These are phyloP conservation scores for Melocanna baccifera DNA, from an alignment of 176 grass and related monocot genomes.

Conservation along the genomic window DNA sequence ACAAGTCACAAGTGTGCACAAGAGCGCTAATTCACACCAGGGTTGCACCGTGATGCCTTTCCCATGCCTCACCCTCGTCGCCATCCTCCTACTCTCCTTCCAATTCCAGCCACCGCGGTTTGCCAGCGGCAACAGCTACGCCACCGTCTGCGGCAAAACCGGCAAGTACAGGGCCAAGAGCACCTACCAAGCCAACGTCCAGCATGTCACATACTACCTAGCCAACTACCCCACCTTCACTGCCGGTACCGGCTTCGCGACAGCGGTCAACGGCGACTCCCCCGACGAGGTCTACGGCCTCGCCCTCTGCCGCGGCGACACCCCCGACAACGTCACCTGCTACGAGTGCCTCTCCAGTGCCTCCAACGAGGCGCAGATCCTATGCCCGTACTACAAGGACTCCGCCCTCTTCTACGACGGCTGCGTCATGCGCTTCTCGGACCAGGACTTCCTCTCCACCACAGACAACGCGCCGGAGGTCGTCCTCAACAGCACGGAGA, in stretches of 20 bases:
- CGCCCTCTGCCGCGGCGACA: conserved; percentile 34
- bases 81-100: neutral
- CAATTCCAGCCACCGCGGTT: neutral
- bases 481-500: neutral
- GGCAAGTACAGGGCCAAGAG: neutral
- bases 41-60: neutral
- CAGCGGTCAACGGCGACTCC: neutral
- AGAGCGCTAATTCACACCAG: neutral
- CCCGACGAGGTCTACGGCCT: conserved; percentile 30
- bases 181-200: conserved; percentile 28
- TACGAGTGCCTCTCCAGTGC: conserved; percentile 16
- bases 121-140: neutral
- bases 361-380: neutral
- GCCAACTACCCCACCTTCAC: neutral
- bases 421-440: conserved; percentile 54
- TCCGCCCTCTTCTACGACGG: conserved; percentile 44
- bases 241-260: neutral
- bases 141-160: neutral
- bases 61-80: neutral
- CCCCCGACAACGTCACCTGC: neutral
- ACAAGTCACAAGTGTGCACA: neutral
- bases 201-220: neutral
- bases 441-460: conserved; percentile 41
- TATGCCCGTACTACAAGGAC: conserved; percentile 5
- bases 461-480: neutral